Evolutionary conservation across 805 yeast species (phyloP).

Genomic region (Metahyphopichia silvanorum): DNA sequence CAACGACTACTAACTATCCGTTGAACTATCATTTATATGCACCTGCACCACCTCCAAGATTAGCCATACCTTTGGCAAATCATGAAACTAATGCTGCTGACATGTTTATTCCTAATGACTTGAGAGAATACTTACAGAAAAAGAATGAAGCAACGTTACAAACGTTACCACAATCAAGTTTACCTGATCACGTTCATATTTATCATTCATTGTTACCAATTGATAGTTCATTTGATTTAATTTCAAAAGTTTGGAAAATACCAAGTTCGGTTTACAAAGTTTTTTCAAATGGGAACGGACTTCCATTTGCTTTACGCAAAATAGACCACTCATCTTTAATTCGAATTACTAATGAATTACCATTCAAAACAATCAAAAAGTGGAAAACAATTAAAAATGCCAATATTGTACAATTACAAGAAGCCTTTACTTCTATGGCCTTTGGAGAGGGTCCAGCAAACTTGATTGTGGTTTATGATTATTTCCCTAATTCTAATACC

Average conservation of each 20-base stretch:
- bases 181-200: slow-evolving; percentile 58
- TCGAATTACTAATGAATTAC: slow-evolving; percentile 42
- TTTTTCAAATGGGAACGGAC: slow-evolving; percentile 74
- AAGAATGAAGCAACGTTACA: slow-evolving; percentile 82
- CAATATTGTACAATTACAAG: slow-evolving; percentile 64
- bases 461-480: slow-evolving; percentile 78
- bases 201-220: slow-evolving; percentile 86
- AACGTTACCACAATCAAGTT: slow-evolving; percentile 44
- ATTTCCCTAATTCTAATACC: slow-evolving; percentile 72
- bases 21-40: slow-evolving; percentile 86
- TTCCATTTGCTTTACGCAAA: slow-evolving; percentile 71
- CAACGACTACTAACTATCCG: slow-evolving; percentile 36
- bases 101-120: slow-evolving; percentile 67
- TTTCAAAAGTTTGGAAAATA: slow-evolving; percentile 46
- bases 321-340: slow-evolving; percentile 42
- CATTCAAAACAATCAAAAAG: slow-evolving; percentile 56
- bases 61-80: slow-evolving; percentile 55
- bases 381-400: slow-evolving; percentile 62
- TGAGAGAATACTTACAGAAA: slow-evolving; percentile 67
- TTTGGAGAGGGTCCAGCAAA: slow-evolving; percentile 69
- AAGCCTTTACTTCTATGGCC: slow-evolving; percentile 82
- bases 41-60: slow-evolving; percentile 80
- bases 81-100: slow-evolving; percentile 69
- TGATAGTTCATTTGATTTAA: slow-evolving; percentile 43
- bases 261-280: slow-evolving; percentile 73